Conservation (phyloP, 2,329 filamentous ascomycete species). For the Trichoderma aggressivum region DNA sequence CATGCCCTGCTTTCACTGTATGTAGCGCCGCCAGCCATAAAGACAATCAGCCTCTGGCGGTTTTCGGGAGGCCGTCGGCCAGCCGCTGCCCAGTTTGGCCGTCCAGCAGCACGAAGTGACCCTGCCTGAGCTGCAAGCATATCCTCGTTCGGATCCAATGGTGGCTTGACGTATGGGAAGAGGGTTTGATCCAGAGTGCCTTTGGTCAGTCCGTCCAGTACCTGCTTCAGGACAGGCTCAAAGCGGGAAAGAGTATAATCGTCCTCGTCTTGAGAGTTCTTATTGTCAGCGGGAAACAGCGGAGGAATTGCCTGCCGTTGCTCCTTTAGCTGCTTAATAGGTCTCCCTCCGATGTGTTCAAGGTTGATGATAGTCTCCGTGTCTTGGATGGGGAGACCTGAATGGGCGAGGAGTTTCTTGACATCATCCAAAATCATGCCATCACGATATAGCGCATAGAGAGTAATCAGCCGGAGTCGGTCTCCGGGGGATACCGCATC, state of each 20-base stretch:
- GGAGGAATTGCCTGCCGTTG: slow-evolving; percentile 61
- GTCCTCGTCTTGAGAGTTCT: slow-evolving; percentile 56
- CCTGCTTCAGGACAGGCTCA: slow-evolving; percentile 74
- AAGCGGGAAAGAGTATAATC: slow-evolving; percentile 86
- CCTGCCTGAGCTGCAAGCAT: slow-evolving; percentile 57
- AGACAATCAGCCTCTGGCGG: slow-evolving; percentile 85
- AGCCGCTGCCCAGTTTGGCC: slow-evolving; percentile 91
- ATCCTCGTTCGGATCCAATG: slow-evolving; percentile 60
- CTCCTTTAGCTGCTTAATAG: slow-evolving; percentile 70
- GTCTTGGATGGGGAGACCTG: slow-evolving; percentile 71
- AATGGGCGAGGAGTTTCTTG: slow-evolving; percentile 77
- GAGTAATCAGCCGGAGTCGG: slow-evolving; percentile 76
- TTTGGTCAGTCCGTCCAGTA: slow-evolving; percentile 71
- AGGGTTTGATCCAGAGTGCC: slow-evolving; percentile 62
- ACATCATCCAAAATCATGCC: slow-evolving; percentile 83
- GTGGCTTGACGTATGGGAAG: slow-evolving; percentile 73
- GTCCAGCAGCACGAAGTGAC: slow-evolving; percentile 83
- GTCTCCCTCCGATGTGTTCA: slow-evolving; percentile 74
- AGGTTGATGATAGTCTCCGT: slow-evolving; percentile 73
- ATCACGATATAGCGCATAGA: slow-evolving; percentile 83
- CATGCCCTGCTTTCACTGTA: slow-evolving; percentile 86
- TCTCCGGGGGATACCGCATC: slow-evolving; percentile 68
- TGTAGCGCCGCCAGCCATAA: slow-evolving; percentile 92
- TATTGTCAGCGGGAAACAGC: slow-evolving; percentile 67
- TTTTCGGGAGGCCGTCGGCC: slow-evolving; percentile 72